These are phyloP conservation scores for Diaporthe vaccinii DNA, from an alignment of 2,329 filamentous ascomycete species.

Conservation along the genomic window DNA sequence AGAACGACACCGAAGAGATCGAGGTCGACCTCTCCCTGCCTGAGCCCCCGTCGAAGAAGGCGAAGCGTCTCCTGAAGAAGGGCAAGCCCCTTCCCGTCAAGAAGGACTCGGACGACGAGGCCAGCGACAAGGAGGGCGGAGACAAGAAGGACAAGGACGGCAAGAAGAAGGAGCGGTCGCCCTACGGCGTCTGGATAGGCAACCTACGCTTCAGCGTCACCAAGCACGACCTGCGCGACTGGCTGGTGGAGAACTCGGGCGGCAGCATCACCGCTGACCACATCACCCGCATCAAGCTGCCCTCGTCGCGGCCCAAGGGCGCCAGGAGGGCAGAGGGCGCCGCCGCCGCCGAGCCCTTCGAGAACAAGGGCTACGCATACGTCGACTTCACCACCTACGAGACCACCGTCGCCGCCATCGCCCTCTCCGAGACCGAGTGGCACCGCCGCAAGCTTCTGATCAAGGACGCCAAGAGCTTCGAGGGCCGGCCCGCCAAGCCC, in stretches of 20 bases:
- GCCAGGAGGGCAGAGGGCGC: constrained; percentile 44
- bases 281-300: constrained; percentile 89
- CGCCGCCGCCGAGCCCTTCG: constrained; percentile 47
- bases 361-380: constrained; percentile 97
- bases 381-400: constrained; percentile 84
- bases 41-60: constrained; percentile 95
- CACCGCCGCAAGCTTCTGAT: constrained; percentile 86
- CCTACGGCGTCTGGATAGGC: constrained; percentile 94
- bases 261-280: constrained; percentile 74
- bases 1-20: constrained; percentile 78
- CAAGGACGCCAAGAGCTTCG: constrained; percentile 91
- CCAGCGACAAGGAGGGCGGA: constrained; percentile 53
- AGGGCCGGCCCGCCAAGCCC: constrained; percentile 84
- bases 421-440: constrained; percentile 86
- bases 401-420: constrained; percentile 83
- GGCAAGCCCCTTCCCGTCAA: constrained; percentile 70
- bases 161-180: constrained; percentile 72
- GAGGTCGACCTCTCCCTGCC: constrained; percentile 92
- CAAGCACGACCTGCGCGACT: constrained; percentile 79
- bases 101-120: constrained; percentile 56
- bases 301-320: constrained; percentile 63
- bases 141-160: constrained; percentile 53
- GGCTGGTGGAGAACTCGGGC: constrained; percentile 81
- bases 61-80: constrained; percentile 90
- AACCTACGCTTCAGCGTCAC: constrained; percentile 90